These are phyloP conservation scores for Aspergillus sparsus DNA, from an alignment of 495 filamentous ascomycete species.

Conservation along the genomic window DNA sequence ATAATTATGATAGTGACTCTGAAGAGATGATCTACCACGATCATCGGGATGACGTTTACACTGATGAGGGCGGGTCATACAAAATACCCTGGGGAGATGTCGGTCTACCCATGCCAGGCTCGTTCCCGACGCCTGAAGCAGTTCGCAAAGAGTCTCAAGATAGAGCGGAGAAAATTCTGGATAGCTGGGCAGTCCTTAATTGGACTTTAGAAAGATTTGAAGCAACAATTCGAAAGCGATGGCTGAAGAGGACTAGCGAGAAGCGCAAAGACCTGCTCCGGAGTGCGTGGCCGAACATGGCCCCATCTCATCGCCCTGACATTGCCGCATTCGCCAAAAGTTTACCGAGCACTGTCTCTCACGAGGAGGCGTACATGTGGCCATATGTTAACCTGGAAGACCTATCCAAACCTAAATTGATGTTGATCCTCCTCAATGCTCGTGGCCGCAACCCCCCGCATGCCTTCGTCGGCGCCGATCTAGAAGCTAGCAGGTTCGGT, in stretches of 20 bases:
- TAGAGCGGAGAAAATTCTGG: constrained; percentile 7
- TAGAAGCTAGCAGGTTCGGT: constrained; percentile 8
- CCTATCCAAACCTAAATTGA: constrained; percentile 31
- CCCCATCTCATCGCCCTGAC: constrained; percentile 52
- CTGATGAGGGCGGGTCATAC: too few relatives aligned
- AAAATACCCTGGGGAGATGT: too few relatives aligned
- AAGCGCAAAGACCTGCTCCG: constrained; percentile 46
- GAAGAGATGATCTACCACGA: too few relatives aligned
- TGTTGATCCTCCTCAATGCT: constrained; percentile 43
- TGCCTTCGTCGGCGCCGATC: constrained; percentile 42
- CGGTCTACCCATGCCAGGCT: constrained; percentile 3
- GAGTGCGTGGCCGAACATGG: constrained; percentile 50
- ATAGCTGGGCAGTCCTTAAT: constrained; percentile 6
- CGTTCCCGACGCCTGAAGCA: neutral
- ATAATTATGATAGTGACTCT: too few relatives aligned
- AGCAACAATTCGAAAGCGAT: constrained; percentile 47
- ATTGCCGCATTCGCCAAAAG: constrained; percentile 43
- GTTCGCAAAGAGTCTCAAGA: constrained; percentile 3
- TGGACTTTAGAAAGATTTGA: constrained; percentile 39
- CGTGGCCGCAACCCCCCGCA: constrained; percentile 47
- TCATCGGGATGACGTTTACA: too few relatives aligned
- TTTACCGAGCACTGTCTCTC: constrained; percentile 12
- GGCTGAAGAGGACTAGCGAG: constrained; percentile 47
- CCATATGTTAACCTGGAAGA: constrained; percentile 63
- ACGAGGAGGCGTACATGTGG: constrained; percentile 44